These are phyloP conservation scores for Dimargaris verticillata DNA, from an alignment of 192 early-diverging fungal genomes.

Conservation along the genomic window DNA sequence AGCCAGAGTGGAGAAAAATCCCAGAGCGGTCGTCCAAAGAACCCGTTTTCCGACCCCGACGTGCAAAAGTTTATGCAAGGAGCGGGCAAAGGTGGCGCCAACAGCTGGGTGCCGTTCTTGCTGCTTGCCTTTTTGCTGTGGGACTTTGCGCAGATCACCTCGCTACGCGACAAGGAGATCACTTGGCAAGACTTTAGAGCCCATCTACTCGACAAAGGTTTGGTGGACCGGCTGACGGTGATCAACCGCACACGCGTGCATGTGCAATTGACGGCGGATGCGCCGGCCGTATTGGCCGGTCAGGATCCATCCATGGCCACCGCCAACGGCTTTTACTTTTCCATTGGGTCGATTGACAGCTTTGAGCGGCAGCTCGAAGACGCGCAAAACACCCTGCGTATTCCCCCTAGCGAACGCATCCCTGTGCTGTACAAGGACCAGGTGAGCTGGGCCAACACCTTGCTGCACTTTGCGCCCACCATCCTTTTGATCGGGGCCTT, in stretches of 20 bases:
- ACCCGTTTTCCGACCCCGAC: too few relatives aligned
- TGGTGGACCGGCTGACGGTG: slow-evolving; percentile 79
- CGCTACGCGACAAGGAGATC: slow-evolving; percentile 35
- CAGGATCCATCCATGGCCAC: slow-evolving; percentile 11
- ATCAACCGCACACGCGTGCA: slow-evolving; percentile 73
- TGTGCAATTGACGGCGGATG: slow-evolving; percentile 57
- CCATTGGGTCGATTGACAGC: slow-evolving; percentile 84
- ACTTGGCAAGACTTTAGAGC: slow-evolving; percentile 88
- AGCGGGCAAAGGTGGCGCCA: slow-evolving; percentile 7
- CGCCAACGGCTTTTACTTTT: slow-evolving; percentile 33
- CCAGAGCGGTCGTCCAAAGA: too few relatives aligned
- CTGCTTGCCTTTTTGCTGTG: slow-evolving; percentile 33
- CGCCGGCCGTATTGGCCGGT: slow-evolving; percentile 24
- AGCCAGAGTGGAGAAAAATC: too few relatives aligned
- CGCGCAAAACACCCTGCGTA: slow-evolving; percentile 81
- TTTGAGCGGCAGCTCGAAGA: slow-evolving; percentile 84
- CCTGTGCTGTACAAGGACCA: slow-evolving; percentile 84
- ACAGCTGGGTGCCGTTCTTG: slow-evolving; percentile 23
- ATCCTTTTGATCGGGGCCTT: slow-evolving; percentile 76
- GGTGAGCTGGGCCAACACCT: slow-evolving; percentile 46
- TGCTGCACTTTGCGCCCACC: slow-evolving; percentile 88
- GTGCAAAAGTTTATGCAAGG: neutral
- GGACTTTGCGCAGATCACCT: slow-evolving; percentile 29
- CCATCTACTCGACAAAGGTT: slow-evolving; percentile 75
- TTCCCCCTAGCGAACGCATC: slow-evolving; percentile 77